phyloP scores from a whole-genome alignment of 2,329 filamentous ascomycete species.

The Knoxdaviesia capensis region DNA sequence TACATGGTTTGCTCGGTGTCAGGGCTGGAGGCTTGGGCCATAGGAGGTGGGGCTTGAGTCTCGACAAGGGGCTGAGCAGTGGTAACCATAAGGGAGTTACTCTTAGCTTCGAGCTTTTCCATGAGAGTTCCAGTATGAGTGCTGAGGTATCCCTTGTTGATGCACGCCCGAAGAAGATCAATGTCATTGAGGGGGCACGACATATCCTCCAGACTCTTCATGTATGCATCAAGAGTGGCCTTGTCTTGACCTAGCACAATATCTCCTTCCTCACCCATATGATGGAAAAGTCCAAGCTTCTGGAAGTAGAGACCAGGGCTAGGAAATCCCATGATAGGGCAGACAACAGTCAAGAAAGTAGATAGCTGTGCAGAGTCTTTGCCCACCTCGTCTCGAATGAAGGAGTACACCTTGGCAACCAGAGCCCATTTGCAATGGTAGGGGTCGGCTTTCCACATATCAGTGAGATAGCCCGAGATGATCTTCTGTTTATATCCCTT shows the following conservation, averaged over 20 bases:
- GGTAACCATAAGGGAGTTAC: conserved; percentile 11
- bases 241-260: conserved; percentile 6
- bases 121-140: conserved; percentile 8
- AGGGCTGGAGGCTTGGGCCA: too few relatives aligned
- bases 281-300: conserved; percentile 23
- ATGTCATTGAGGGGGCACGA: conserved; percentile 10
- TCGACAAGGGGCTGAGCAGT: too few relatives aligned
- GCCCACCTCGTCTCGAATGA: conserved; percentile 27
- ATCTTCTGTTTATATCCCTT: conserved; percentile 26
- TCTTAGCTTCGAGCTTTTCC: conserved; percentile 7
- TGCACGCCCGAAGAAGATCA: conserved; percentile 9
- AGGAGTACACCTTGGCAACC: conserved; percentile 33
- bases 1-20: too few relatives aligned
- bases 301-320: conserved; percentile 22
- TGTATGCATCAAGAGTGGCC: neutral
- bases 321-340: conserved; percentile 24
- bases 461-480: conserved; percentile 26
- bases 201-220: neutral
- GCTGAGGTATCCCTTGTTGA: conserved; percentile 10
- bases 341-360: conserved; percentile 22
- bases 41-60: too few relatives aligned
- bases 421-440: conserved; percentile 30
- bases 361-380: conserved; percentile 23
- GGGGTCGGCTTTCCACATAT: conserved; percentile 27
- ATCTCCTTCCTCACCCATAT: conserved; percentile 9